Percentiles rank a stretch among this genome's conserved stretches.
phyloP scores from a whole-genome alignment of 176 grass and related monocot species.

The Musa beccarii region DNA sequence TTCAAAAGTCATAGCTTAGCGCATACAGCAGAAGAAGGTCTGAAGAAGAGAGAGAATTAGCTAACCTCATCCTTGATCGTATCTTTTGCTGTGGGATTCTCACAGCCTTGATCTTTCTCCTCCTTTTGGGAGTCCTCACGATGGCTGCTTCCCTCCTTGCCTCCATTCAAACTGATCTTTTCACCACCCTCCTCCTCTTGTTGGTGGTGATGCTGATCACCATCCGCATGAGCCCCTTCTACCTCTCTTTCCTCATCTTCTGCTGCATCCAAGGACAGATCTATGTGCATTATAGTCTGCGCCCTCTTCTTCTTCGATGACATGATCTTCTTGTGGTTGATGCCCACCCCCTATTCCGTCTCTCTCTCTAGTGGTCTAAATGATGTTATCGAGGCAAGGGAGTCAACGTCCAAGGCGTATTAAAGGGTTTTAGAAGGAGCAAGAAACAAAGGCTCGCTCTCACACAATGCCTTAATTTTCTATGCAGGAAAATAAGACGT shows the following conservation, averaged over 20 bases:
- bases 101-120: conserved; percentile 17
- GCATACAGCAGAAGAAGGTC: background rate
- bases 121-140: conserved; percentile 28
- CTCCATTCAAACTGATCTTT: conserved; percentile 6
- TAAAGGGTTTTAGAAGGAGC: conserved; percentile 37
- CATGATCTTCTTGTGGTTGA: conserved; percentile 1
- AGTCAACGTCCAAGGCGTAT: conserved; percentile 81
- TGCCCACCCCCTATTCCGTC: background rate
- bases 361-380: conserved; percentile 28
- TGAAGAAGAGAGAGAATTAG: background rate
- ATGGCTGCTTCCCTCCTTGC: too few relatives aligned
- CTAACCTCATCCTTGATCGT: background rate
- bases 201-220: too few relatives aligned
- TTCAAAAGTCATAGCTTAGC: too few relatives aligned
- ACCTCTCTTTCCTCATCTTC: background rate
- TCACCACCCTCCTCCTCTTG: conserved; percentile 27
- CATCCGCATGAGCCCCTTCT: background rate
- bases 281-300: conserved; percentile 39
- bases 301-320: conserved; percentile 23
- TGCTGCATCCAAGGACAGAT: conserved; percentile 53
- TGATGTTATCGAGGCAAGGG: conserved; percentile 45
- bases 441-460: conserved; percentile 16
- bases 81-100: background rate
- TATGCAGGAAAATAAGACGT: background rate
- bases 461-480: background rate